Evolutionary conservation across 257 asterid species (phyloP), one percentile per base, ranked within the genome.

Genomic region (Gentiana macrophylla): DNA sequence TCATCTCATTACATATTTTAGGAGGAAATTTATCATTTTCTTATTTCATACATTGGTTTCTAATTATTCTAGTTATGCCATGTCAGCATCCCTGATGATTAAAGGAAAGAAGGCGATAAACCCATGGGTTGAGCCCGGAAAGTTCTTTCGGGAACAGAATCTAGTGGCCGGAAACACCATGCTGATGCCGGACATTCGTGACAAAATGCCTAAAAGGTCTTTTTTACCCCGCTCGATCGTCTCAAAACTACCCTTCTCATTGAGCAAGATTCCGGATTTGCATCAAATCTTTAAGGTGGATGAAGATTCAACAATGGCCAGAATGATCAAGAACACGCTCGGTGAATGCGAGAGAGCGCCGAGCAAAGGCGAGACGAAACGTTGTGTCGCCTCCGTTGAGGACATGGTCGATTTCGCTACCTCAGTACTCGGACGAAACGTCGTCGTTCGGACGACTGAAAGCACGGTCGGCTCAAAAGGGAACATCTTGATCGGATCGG

Each of bases 101-200:
- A n/a, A n/a, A n/a, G 84, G 70, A 57, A 72, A 71, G 59, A 67
- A 8, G 59, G 77, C 59, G 5, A 75, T 37, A 57, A 73, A 73
- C 47, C 49, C 55, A 56, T 81, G 93, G 96, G 75, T 78, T 46
- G 95, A 84, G 77, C 89, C 96, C 0, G 98, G 98, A 1, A 90
- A 77, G 63, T 90, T 90, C 65, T 90, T 86, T 61, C 50, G 94
- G 37, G 98, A 90, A 66, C 59, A 79, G 50, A 80, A 74, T 89
- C 50, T 90, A 74, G 80, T 72, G 61, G 61, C 65, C 45, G 96
- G 96, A 9, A 68, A 64, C 1, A 47, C 77, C 10, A 77, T 90
- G 94, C 89, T 89, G 0, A 86, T 90, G 98, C 98, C 98, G 0
- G 95, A 90, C 76, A 77, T 90, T 3, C 69, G 74, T 1, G 98